Base-by-base conservation (phyloP, 2,329 filamentous ascomycete species). In the Trichoderma brevicompactum region DNA sequence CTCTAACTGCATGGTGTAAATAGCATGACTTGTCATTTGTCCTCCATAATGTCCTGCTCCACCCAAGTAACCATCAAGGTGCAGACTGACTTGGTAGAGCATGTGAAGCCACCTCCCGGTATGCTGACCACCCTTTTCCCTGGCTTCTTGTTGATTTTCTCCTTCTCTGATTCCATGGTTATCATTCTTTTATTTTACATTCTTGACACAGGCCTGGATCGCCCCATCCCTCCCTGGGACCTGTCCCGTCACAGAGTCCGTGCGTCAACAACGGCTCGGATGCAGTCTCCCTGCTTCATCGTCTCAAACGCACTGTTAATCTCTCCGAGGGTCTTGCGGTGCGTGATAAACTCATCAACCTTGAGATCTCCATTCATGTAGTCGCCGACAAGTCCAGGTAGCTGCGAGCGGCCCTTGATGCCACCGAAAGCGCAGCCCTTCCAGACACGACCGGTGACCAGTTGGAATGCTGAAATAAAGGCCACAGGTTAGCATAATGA, bases 311-410 rank as follows among this genome's bases (percentile, higher is more conserved):
- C 94, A 59, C 85, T 82, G 84, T 98, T 98, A 80, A 99, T 96
- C 74, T 91, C 87, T 67, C 82, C 81, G 50, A 99, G 83, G 4
- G 85, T 86, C 82, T 96, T 92, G 72, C 94, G 89, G 83, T 99
- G 95, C 38, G 95, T 99, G 82, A 99, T 98, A 83, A 98, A 98
- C 83, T 99, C 95, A 77, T 98, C 94, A 52, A 98, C 95, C 89
- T 97, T 98, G 76, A 99, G 89, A 76, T 90, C 87, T 72, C 94
- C 94, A 61, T 86, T 85, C 78, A 96, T 85, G 82, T 99, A 99
- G 80, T 98, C 94, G 71, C 88, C 82, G 28, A 99, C 93, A 46
- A 99, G 88, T 66, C 85, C 89, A 54, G 91, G 90, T 70, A 99
- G 87, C 82, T 99, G 95, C 40, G 91, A 89, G 75, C 95, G 94